Evolutionary conservation across 139 green algal genomes (phyloP), one percentile per base, ranked within the genome.

Genomic region (Chlorella sp.): DNA sequence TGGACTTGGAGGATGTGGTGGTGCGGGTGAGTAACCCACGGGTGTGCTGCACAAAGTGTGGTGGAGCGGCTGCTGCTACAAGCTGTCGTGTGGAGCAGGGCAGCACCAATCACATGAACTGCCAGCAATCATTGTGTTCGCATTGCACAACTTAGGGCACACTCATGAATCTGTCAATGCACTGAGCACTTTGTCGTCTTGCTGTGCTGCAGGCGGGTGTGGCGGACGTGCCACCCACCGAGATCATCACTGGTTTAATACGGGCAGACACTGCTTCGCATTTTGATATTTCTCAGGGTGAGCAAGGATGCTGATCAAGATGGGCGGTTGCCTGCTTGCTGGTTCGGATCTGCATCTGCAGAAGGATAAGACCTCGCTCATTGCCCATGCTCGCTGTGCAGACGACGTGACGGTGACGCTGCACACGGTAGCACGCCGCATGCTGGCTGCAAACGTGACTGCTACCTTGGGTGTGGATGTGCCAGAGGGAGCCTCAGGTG

Each of bases 381-480:
- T 55, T 34, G 38, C 12, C 2, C 2, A 4, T 30, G 39, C 21
- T 23, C 25, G 30, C 73, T 26, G 2, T 13, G 56, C 60, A 82
- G 76, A 82, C 20, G 60, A 82, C 13, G 89, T 92, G 28, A 67
- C 92, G 67, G 32, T 78, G 20, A 56, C 39, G 21, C 34, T 81
- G 17, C 68, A 55, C 20, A 64, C 83, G 60, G 68, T 91, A 15
- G 60, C 84, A 17, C 78, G 89, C 5, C 89, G 89, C 36, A 75
- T 87, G 32, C 80, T 92, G 39, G 65, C 83, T 30, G 89, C 91
- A 15, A 93, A 92, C 26, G 89, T 94, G 28, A 91, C 87, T 0
- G 90, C 91, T 15, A 87, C 89, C n/a, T 85, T 94, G 80, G 82
- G 67, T 4, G 87, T 92, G 74, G 85, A 92, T 13, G 62, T 94